Evolutionary conservation across 2,329 filamentous ascomycete species (phyloP).

Genomic region (Colletotrichum siamense): DNA sequence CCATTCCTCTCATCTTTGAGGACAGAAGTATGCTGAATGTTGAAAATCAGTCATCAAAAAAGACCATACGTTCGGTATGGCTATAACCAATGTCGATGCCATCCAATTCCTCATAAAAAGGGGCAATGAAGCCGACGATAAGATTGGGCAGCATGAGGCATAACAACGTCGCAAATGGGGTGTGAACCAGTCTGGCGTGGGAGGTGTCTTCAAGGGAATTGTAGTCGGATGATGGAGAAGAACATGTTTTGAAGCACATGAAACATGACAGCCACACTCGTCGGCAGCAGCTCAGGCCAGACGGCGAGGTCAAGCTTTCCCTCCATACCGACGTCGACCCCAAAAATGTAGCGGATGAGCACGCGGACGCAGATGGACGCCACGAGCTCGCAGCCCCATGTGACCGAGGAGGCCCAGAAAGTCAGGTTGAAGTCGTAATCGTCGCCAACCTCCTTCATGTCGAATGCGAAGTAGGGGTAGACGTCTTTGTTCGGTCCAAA

Average conservation of each 20-base stretch:
- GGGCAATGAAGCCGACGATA: not conserved
- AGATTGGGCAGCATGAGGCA: not conserved
- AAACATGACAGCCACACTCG: conserved; percentile 68
- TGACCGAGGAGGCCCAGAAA: conserved; percentile 67
- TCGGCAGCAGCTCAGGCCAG: conserved; percentile 72
- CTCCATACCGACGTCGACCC: conserved; percentile 68
- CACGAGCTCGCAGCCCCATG: conserved; percentile 70
- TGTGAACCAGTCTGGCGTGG: not conserved
- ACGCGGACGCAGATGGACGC: conserved; percentile 65
- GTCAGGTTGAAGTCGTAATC: conserved; percentile 69
- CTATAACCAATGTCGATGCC: not conserved
- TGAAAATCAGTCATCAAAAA: not conserved
- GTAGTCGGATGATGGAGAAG: conserved; percentile 70
- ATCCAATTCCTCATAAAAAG: not conserved
- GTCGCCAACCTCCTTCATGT: conserved; percentile 41
- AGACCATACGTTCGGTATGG: not conserved
- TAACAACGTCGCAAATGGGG: not conserved
- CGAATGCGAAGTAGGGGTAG: conserved; percentile 74
- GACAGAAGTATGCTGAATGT: not conserved
- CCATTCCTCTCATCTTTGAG: not conserved
- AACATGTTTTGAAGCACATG: conserved; percentile 77
- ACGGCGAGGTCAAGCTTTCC: conserved; percentile 68
- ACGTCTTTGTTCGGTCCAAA: conserved; percentile 71
- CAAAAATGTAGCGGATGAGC: conserved; percentile 63
- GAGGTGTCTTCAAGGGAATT: conserved; percentile 46